phyloP scores from a whole-genome alignment of 1,139 yeast genomes.

The Diutina mesorugosa region DNA sequence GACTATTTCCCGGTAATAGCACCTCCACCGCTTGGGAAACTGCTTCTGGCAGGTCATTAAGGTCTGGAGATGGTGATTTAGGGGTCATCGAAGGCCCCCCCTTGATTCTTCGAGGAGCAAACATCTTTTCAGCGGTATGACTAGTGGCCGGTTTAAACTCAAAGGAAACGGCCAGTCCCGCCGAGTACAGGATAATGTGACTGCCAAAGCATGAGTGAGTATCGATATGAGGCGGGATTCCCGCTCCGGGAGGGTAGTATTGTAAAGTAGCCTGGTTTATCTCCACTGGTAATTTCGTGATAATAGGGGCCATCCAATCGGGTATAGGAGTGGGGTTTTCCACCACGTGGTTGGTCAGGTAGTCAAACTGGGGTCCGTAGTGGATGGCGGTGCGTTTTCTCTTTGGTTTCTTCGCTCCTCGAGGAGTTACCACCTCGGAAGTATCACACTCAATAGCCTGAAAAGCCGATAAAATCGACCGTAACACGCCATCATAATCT shows the following conservation, averaged over 20 bases:
- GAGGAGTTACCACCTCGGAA: background rate
- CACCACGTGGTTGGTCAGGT: background rate
- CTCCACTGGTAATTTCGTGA: background rate
- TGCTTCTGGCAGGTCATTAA: background rate
- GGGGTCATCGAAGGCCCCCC: background rate
- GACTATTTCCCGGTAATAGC: background rate
- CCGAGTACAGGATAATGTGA: background rate
- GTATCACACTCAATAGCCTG: background rate
- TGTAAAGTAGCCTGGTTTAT: background rate
- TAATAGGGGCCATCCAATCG: background rate
- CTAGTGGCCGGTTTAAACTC: background rate
- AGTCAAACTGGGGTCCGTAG: slow-evolving; percentile 2
- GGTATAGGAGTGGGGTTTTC: background rate
- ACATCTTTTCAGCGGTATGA: background rate
- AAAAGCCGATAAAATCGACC: background rate
- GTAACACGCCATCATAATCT: background rate
- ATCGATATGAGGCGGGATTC: slow-evolving; percentile 1
- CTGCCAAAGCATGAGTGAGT: background rate
- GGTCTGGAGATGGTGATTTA: background rate
- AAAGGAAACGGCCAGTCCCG: background rate
- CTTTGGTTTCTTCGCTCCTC: background rate
- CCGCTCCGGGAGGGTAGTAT: slow-evolving; percentile 1
- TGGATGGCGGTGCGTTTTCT: background rate
- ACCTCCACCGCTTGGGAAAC: background rate
- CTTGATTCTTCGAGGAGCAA: background rate